Base-by-base conservation (phyloP, 2,329 filamentous ascomycete genomes). In the Monilinia fructigena region DNA sequence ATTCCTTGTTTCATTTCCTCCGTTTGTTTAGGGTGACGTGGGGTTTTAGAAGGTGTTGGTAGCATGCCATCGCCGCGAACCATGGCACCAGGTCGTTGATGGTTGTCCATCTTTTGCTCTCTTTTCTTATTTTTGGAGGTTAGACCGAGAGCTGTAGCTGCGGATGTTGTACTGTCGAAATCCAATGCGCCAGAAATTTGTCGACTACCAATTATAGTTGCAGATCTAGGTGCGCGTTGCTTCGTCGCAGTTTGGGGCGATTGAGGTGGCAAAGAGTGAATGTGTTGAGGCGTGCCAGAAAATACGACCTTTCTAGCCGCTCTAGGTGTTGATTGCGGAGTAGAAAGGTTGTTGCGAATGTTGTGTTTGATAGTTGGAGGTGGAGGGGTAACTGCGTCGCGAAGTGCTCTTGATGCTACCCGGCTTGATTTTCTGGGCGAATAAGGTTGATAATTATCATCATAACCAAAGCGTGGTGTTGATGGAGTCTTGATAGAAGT, bases 1-100 rank as follows among this genome's bases (percentile, higher is more conserved):
- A 88, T 81, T 59, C 81, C 81, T 68, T 82, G 80, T 62, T 80
- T 78, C 35, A 80, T 80, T 74, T 84, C 72, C 80, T 71, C 79
- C 23, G 80, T 81, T 1, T 82, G 81, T 56, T 83, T 81, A 1
- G 87, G 91, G 3, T 83, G 81, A 80, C 90, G 76, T 70, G 87
- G 91, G 3, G 91, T 94, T 80, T 93, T 93, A 70, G 87, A 85
- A 2, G 91, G 91, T 3, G 91, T 94, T 20, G 89, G 90, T 55
- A 93, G 84, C 83, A 91, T 89, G 69, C 81, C 82, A 65, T 77
- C 73, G 55, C 68, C 66, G 55, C 68, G 70, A 55, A 69, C 23
- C 35, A 66, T 56, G 12, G 68, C 62, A 47, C 63, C 67, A 35
- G 67, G 63, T 63, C 65, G 66, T 28, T 71, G 67, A 55, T 70